Conservation (phyloP, 257 asterid genomes). For the Rhazya stricta region DNA sequence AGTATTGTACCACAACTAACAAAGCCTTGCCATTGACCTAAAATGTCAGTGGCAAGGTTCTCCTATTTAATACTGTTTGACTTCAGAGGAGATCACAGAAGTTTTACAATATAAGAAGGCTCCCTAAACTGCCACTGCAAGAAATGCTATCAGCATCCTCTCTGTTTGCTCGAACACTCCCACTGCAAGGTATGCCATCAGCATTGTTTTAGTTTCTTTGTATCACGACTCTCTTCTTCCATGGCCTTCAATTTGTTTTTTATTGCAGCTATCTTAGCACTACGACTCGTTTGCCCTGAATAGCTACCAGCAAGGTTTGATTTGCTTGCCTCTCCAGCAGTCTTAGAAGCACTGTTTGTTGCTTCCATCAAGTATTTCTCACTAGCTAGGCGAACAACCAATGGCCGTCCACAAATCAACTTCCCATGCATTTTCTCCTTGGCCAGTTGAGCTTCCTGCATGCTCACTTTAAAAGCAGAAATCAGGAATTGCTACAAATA, state of each 20-base stretch:
- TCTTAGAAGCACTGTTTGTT: conserved; percentile 29
- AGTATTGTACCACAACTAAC: neutral
- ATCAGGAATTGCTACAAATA: conserved; percentile 29
- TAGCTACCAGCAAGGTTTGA: conserved; percentile 28
- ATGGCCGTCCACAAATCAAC: conserved; percentile 58
- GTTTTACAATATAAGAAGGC: neutral
- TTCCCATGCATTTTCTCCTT: conserved; percentile 93
- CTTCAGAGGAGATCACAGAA: neutral
- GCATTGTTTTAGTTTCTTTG: conserved; percentile 48
- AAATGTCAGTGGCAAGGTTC: neutral
- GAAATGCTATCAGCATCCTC: neutral
- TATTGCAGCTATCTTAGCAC: conserved; percentile 86
- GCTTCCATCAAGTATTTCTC: conserved; percentile 53
- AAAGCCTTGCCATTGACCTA: neutral
- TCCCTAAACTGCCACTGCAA: neutral
- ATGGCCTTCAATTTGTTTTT: conserved; percentile 80
- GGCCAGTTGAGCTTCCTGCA: conserved; percentile 89
- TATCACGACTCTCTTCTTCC: conserved; percentile 52
- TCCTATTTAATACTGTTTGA: neutral
- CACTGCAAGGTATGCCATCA: conserved; percentile 4
- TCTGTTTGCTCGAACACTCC: neutral
- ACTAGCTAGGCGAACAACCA: conserved; percentile 76
- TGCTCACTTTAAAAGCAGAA: conserved; percentile 75
- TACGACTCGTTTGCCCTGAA: conserved; percentile 47
- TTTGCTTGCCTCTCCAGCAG: conserved; percentile 36